Percentiles rank a stretch among this genome's conserved stretches.
Conservation (phyloP, 305 asterid species). For the Caryopteris hybrid region DNA sequence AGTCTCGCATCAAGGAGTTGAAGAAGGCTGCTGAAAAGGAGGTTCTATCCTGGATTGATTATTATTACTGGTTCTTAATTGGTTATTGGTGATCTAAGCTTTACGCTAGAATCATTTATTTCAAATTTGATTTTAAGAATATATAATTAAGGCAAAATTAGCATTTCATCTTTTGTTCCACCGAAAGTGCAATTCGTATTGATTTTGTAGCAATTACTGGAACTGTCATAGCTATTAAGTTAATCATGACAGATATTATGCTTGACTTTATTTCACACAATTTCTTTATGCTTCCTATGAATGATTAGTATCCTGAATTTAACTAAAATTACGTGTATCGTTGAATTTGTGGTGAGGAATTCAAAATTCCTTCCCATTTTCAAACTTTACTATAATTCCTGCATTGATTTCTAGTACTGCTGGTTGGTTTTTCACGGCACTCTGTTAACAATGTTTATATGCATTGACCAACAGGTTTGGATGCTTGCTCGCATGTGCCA, state of each 20-base stretch:
- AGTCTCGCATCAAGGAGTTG: slow-evolving; percentile 85
- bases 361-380: not conserved
- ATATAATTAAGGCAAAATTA: not conserved
- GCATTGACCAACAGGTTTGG: slow-evolving; percentile 55
- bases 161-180: not conserved
- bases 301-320: not conserved
- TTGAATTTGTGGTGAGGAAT: not conserved
- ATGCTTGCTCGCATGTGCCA: slow-evolving; percentile 98
- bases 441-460: slow-evolving; percentile 4
- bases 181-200: not conserved
- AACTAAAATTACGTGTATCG: not conserved
- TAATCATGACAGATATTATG: not conserved
- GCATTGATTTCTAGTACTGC: not conserved
- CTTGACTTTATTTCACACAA: not conserved
- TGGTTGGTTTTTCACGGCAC: not conserved
- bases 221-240: not conserved
- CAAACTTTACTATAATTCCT: too few relatives aligned
- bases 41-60: slow-evolving; percentile 36
- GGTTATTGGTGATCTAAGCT: not conserved
- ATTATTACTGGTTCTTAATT: slow-evolving; percentile 8
- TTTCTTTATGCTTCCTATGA: not conserved
- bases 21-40: slow-evolving; percentile 86
- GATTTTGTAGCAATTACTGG: slow-evolving; percentile 3
- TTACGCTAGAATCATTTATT: not conserved
- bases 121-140: not conserved